A percentile compares a stretch with the other conserved stretches of the same genome.
phyloP scores from a whole-genome alignment of 306 rosid species.

The Corylus avellana region DNA sequence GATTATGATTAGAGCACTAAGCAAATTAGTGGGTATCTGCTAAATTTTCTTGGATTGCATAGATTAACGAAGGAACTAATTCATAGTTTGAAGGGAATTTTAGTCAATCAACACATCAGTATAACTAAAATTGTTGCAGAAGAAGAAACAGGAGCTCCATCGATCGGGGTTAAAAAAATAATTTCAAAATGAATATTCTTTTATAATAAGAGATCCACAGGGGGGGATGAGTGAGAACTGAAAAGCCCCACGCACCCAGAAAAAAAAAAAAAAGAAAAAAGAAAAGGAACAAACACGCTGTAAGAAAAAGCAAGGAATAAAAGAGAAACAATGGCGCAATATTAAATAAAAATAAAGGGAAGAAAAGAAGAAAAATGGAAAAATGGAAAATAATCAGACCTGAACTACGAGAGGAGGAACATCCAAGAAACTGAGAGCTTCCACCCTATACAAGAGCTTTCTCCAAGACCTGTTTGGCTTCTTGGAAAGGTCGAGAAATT shows the following conservation, averaged over 20 bases:
- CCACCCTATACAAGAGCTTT: conserved; percentile 62
- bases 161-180: background rate
- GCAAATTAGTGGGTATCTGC: background rate
- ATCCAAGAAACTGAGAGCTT: conserved; percentile 63
- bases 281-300: background rate
- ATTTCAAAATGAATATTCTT: background rate
- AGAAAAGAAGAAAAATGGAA: no score
- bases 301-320: background rate
- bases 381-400: conserved; percentile 33
- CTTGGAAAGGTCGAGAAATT: conserved; percentile 47
- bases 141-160: background rate
- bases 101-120: background rate
- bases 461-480: conserved; percentile 73
- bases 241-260: background rate
- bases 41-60: conserved; percentile 6
- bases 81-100: background rate
- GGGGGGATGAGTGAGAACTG: background rate
- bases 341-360: background rate
- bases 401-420: conserved; percentile 87
- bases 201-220: background rate
- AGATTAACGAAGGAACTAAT: background rate
- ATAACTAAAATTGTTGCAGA: no score
- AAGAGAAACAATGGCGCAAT: background rate
- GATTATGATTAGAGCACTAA: conserved; percentile 1
- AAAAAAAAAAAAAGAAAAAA: background rate